phyloP scores from a whole-genome alignment of 441 rosid genomes.

The Breynia disticha region DNA sequence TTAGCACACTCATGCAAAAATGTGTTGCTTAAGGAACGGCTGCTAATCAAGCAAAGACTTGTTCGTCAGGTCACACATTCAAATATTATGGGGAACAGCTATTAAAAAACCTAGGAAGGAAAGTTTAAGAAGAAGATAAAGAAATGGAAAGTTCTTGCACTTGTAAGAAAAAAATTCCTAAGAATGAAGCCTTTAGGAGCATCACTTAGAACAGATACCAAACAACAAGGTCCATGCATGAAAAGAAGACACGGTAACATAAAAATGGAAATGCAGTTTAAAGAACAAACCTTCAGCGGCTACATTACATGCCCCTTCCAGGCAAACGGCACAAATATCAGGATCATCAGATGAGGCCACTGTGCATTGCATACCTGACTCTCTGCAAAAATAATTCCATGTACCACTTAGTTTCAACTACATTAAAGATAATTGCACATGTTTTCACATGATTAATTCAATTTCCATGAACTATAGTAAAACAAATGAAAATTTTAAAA shows the following conservation, averaged over 20 bases:
- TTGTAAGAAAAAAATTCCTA: too few relatives aligned
- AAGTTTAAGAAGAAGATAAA: too few relatives aligned
- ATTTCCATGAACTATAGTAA: too few relatives aligned
- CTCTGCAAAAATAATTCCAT: slow-evolving; percentile 40
- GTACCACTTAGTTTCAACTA: slow-evolving; percentile 8
- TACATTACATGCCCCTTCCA: slow-evolving; percentile 78
- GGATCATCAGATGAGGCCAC: slow-evolving; percentile 50
- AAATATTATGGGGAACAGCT: too few relatives aligned
- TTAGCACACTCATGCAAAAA: too few relatives aligned
- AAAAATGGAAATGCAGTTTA: neutral
- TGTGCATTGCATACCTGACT: slow-evolving; percentile 62
- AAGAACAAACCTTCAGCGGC: slow-evolving; percentile 80
- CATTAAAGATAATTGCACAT: neutral
- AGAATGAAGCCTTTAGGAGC: neutral
- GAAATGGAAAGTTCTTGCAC: too few relatives aligned
- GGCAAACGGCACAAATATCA: slow-evolving; percentile 89
- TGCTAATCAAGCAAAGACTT: too few relatives aligned
- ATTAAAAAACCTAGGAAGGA: too few relatives aligned
- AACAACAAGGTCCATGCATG: neutral
- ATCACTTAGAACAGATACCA: neutral
- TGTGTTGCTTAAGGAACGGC: too few relatives aligned
- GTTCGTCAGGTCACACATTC: too few relatives aligned
- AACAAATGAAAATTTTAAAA: too few relatives aligned
- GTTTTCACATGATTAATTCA: neutral
- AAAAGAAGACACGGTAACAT: too few relatives aligned